Evolutionary conservation across 805 yeast species (phyloP), one percentile per base, ranked within the genome.

Genomic region (Candida sakaeoensis): DNA sequence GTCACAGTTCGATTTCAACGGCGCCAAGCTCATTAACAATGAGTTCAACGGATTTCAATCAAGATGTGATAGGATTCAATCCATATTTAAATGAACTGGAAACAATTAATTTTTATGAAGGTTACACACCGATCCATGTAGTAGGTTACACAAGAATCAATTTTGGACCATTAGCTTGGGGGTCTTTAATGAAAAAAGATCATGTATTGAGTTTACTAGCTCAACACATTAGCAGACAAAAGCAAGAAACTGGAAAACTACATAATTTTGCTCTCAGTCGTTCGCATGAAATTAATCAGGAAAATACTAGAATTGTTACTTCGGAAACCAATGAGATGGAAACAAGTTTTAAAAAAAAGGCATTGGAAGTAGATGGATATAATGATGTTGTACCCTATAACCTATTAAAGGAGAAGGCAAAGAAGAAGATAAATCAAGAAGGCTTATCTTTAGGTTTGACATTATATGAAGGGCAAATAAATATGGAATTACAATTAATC

Each of bases 101-200:
- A 33, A 48, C 52, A 1, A 63, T 67, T 38, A 63, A 61, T 36
- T 63, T 68, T 45, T 68, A 54, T 45, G 60, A 58, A 27, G 56
- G 57, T 8, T 68, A 62, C 40, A 48, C 63, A 22, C 51, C 70
- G 0, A 41, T 63, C 2, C 60, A 59, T 40, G 49, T 57, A 7
- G 60, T 55, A 33, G 64, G 57, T 16, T 41, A 51, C 21, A 46
- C 63, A n/a, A 50, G 68, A 33, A 51, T 62, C 4, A 54, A 57
- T 26, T 61, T 54, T 44, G 73, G 72, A 3, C 72, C 72, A 1
- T 60, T 65, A 29, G 53, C 68, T 2, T 65, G 70, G 67, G 50
- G 63, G 1, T 57, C 70, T 8, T 37, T 64, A 4, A 60, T 65
- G 66, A 53, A 52, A 36, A 51, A 60, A 37, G 73, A 68, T 38